phyloP scores from a whole-genome alignment of 2,329 filamentous ascomycete genomes.

The Fusarium ambrosium region DNA sequence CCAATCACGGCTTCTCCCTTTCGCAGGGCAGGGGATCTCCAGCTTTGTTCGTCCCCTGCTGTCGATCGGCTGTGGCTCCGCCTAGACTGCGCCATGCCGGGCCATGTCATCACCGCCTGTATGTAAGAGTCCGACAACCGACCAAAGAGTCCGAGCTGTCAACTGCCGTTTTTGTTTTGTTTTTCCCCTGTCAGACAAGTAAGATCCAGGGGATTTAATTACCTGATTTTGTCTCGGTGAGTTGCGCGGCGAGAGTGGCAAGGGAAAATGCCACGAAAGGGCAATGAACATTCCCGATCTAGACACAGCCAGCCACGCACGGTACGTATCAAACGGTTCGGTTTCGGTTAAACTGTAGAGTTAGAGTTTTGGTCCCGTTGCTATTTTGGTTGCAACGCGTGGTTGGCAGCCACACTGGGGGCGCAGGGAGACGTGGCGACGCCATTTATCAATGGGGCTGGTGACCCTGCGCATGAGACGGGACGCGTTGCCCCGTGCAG shows the following conservation, averaged over 20 bases:
- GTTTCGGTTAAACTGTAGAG: neutral
- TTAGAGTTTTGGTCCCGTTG: slow-evolving; percentile 1
- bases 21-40: neutral
- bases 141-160: neutral
- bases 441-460: neutral
- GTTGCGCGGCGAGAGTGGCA: neutral
- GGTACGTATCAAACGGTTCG: neutral
- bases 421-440: slow-evolving; percentile 4
- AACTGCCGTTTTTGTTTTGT: neutral
- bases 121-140: neutral
- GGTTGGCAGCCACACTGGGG: slow-evolving; percentile 15
- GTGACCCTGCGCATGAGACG: neutral
- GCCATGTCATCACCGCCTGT: slow-evolving; percentile 33
- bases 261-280: neutral
- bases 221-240: slow-evolving; percentile 2
- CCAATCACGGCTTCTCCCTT: neutral
- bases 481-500: neutral
- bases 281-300: neutral
- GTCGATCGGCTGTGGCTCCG: slow-evolving; percentile 22
- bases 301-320: neutral
- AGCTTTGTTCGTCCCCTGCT: neutral
- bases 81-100: slow-evolving; percentile 29
- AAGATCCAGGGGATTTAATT: neutral
- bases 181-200: neutral
- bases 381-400: slow-evolving; percentile 29